phyloP scores from a whole-genome alignment of 495 filamentous ascomycete species.

The Daldinia grandis region DNA sequence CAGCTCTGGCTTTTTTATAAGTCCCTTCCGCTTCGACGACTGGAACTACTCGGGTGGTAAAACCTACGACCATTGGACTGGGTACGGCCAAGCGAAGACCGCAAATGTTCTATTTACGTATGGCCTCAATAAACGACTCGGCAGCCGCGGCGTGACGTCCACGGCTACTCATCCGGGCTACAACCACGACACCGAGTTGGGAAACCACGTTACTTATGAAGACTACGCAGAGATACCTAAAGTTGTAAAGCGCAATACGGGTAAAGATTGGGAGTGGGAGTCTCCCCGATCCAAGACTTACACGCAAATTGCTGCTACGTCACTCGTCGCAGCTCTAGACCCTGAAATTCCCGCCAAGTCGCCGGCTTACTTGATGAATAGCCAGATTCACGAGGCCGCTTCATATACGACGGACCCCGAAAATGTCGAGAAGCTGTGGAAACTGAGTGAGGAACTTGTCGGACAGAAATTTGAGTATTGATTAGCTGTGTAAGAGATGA shows the following conservation, averaged over 20 bases:
- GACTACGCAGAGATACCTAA: conserved; percentile 20
- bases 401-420: conserved; percentile 45
- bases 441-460: conserved; percentile 59
- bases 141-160: conserved; percentile 38
- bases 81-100: conserved; percentile 59
- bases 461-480: conserved; percentile 51
- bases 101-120: conserved; percentile 59
- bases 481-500: neutral
- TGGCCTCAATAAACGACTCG: conserved; percentile 48
- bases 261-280: conserved; percentile 23
- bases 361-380: conserved; percentile 28
- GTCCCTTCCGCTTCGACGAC: conserved; percentile 47
- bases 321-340: conserved; percentile 34
- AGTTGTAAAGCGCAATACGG: conserved; percentile 20
- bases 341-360: conserved; percentile 32
- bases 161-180: conserved; percentile 53
- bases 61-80: conserved; percentile 52
- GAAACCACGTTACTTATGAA: conserved; percentile 13
- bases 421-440: conserved; percentile 56
- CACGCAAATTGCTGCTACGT: conserved; percentile 30
- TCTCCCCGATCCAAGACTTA: conserved; percentile 12
- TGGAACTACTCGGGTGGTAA: conserved; percentile 48
- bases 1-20: conserved; percentile 38
- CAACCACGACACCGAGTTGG: conserved; percentile 17
- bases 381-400: conserved; percentile 27